Conservation (phyloP, 495 filamentous ascomycete species). For the Penicillium crystallinum region DNA sequence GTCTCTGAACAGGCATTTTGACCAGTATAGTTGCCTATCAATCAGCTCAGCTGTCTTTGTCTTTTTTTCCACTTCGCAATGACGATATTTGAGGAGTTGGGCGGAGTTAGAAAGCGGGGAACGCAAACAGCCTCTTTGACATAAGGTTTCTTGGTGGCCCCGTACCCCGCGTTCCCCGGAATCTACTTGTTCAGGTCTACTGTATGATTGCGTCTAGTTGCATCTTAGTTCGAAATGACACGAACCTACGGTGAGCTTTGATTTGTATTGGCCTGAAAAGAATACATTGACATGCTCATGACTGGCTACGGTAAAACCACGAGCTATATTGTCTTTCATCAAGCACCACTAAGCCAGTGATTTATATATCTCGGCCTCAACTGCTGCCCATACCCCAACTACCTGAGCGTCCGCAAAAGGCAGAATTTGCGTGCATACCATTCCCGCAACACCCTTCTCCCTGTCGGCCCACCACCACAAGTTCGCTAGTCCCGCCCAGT, state of each 20-base stretch:
- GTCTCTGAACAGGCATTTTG: not conserved
- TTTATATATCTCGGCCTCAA: slow-evolving; percentile 3
- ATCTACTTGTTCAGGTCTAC: not conserved
- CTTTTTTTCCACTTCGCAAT: not conserved
- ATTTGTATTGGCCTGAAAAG: too few relatives aligned
- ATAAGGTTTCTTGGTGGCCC: not conserved
- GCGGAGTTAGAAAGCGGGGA: not conserved
- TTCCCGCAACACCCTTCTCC: slow-evolving; percentile 53
- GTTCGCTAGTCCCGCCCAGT: slow-evolving; percentile 58
- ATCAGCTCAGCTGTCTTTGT: not conserved
- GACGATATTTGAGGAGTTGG: not conserved
- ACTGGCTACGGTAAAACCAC: too few relatives aligned
- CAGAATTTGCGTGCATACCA: slow-evolving; percentile 53
- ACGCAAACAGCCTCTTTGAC: not conserved
- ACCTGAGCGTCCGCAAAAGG: slow-evolving; percentile 41
- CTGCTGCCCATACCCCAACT: not conserved
- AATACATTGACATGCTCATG: too few relatives aligned
- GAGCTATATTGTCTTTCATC: not conserved
- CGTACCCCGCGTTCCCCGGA: not conserved
- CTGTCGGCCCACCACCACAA: slow-evolving; percentile 58
- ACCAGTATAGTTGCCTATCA: not conserved
- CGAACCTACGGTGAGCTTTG: too few relatives aligned
- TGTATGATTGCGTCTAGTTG: too few relatives aligned
- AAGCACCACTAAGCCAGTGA: not conserved
- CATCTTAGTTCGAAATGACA: too few relatives aligned